A percentile compares a stretch with the other conserved stretches of the same genome.
These are phyloP conservation scores for Camellia granthamiana DNA, from an alignment of 148 eudicot genomes.

Conservation along the genomic window DNA sequence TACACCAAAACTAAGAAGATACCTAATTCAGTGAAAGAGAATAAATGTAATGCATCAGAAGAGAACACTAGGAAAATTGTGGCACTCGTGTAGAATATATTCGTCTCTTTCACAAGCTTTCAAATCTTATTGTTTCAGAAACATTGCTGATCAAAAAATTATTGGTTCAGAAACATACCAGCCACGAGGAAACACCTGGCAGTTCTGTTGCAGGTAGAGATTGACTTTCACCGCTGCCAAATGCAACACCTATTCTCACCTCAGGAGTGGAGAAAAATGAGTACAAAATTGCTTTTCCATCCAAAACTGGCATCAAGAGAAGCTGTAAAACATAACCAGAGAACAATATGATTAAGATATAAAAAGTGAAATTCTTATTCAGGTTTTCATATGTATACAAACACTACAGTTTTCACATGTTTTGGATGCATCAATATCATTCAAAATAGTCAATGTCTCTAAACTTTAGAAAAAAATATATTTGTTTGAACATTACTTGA, in stretches of 20 bases:
- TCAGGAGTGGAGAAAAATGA: constrained; percentile 86
- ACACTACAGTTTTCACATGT: not conserved
- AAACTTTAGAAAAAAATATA: not conserved
- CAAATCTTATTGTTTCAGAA: not conserved
- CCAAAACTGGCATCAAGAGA: constrained; percentile 77
- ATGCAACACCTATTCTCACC: constrained; percentile 82
- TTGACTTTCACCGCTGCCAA: constrained; percentile 90
- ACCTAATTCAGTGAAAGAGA: not conserved
- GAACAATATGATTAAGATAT: not conserved
- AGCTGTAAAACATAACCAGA: constrained; percentile 44
- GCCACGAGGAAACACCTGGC: constrained; percentile 95
- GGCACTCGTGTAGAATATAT: not conserved
- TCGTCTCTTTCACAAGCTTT: not conserved
- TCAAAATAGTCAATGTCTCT: not conserved
- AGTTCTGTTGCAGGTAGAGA: constrained; percentile 91
- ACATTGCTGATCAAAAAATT: not conserved
- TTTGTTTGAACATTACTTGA: not conserved
- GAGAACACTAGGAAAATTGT: not conserved
- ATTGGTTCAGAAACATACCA: constrained; percentile 47
- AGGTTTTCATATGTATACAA: not conserved
- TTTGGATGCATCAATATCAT: constrained; percentile 3
- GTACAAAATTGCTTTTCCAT: constrained; percentile 77
- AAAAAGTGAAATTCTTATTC: not conserved
- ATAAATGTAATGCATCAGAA: not conserved
- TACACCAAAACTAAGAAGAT: not conserved